These are phyloP conservation scores for Ploettnerulaceae sp. DNA, from an alignment of 2,329 filamentous ascomycete genomes.

Conservation along the genomic window DNA sequence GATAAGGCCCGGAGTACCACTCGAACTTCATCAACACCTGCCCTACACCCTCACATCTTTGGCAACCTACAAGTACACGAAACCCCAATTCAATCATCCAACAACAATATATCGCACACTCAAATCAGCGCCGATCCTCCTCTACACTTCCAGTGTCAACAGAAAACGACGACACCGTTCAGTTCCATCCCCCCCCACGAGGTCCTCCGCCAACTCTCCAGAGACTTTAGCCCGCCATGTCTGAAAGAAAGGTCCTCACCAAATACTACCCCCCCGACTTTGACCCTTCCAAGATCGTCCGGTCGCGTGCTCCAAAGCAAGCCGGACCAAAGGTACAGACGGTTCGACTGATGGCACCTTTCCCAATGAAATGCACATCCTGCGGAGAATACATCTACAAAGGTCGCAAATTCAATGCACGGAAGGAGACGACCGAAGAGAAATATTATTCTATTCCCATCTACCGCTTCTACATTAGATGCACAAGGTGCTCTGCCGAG, in stretches of 20 bases:
- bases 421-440: slow-evolving; percentile 88
- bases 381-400: slow-evolving; percentile 85
- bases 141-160: no score
- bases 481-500: slow-evolving; percentile 78
- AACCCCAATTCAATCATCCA: background rate
- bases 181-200: no score
- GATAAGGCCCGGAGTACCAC: background rate
- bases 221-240: slow-evolving; percentile 51
- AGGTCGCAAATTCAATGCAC: slow-evolving; percentile 90
- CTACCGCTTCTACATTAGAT: slow-evolving; percentile 85
- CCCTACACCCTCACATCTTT: no score
- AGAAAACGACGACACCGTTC: no score
- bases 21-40: background rate
- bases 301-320: slow-evolving; percentile 63
- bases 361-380: slow-evolving; percentile 67
- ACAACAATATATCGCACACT: background rate
- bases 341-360: slow-evolving; percentile 86
- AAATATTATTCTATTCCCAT: slow-evolving; percentile 86
- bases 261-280: slow-evolving; percentile 73
- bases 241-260: slow-evolving; percentile 75
- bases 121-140: background rate
- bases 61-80: background rate
- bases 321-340: slow-evolving; percentile 77
- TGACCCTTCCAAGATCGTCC: slow-evolving; percentile 75
- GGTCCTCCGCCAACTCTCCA: background rate